Conservation (phyloP, 345 rosid genomes). For the Adansonia digitata region DNA sequence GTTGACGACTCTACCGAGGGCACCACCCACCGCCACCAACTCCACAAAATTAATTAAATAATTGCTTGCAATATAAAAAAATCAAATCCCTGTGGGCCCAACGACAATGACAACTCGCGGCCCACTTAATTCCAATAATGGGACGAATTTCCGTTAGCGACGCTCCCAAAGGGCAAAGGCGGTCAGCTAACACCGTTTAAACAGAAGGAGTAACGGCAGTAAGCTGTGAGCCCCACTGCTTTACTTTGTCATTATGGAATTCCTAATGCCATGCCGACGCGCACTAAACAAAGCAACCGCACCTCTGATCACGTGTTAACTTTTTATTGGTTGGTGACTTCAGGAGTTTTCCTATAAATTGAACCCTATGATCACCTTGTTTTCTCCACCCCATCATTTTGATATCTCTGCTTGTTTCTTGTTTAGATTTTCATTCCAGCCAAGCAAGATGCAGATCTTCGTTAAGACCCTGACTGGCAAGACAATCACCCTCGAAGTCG, state of each 20-base stretch:
- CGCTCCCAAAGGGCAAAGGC: neutral
- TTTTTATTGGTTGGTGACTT: neutral
- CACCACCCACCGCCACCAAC: too few species aligned
- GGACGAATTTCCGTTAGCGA: neutral
- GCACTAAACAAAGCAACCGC: neutral
- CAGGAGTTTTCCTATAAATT: neutral
- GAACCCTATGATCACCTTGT: neutral
- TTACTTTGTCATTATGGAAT: neutral
- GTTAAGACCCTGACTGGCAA: constrained; percentile 29
- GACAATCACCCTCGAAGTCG: constrained; percentile 37
- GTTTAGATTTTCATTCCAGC: neutral
- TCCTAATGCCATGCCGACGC: neutral
- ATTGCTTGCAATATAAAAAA: neutral
- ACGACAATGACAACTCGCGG: neutral
- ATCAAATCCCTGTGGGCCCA: neutral
- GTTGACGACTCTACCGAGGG: too few species aligned
- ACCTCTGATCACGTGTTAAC: neutral
- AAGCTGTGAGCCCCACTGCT: neutral
- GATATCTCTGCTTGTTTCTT: neutral
- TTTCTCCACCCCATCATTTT: neutral
- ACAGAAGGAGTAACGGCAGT: neutral
- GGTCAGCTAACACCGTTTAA: neutral
- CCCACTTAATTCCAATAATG: neutral
- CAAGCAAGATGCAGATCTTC: constrained; percentile 31
- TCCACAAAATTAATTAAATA: too few species aligned